Base-by-base conservation (phyloP, 192 early-diverging fungal genomes). In the Dispira parvispora region DNA sequence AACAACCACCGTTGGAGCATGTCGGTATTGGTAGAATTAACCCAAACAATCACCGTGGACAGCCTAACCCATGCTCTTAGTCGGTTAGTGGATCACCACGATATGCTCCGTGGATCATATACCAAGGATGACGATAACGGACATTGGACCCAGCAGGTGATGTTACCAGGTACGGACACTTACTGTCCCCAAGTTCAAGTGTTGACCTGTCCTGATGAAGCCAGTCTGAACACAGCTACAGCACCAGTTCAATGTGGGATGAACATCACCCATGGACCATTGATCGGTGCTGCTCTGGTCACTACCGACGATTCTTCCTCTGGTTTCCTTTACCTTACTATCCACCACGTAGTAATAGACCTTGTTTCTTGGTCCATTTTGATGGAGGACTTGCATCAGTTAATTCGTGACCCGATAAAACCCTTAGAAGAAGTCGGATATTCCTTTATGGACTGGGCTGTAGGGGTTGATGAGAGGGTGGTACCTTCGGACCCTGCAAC, bases 261-360 rank as follows among this genome's bases (percentile, higher is more conserved):
- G 18, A 18, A 55, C 21, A 27, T 27, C 23, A 28, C 16, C 16
- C 18, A 55, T 8, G 53, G 53, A 21, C 53, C 53, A 8, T 28
- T 55, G 1, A 3, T 55, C 21, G 25, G 25, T 21, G 53, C 53
- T 28, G 64, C 27, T 0, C 23, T 70, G 11, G 23, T 70, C 46
- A 43, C 64, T 11, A 44, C 63, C 3, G 25, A 18, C 0, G 62
- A 70, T 52, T 27, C 47, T 21, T 38, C 32, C 1, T 1, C 6
- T 38, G 62, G 68, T 44, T 61, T n/a, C 12, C 25, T 70, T 10
- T 26, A 64, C 42, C 25, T 70, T 42, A 63, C 61, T 23, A 46
- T 65, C 45, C 69, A 70, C 60, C 69, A 70, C 61, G 57, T 70
- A 3, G 66, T 70, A 26, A 38, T 70, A 1, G 69, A 70, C 57